Base-by-base conservation (phyloP, 805 yeast genomes). In the Hanseniaspora nectarophila region DNA sequence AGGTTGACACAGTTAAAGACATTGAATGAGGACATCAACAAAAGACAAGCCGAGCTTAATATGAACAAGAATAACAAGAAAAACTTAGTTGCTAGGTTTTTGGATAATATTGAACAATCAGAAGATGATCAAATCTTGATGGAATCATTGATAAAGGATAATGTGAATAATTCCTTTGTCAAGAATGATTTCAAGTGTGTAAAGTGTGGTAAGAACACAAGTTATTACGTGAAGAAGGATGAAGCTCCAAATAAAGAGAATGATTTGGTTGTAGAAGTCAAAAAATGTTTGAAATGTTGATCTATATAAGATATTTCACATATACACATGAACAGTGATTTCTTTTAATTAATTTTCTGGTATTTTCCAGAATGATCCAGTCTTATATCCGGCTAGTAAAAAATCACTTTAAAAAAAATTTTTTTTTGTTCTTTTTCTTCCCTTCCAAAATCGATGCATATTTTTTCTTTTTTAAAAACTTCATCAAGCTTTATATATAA, bases 1-100 rank as follows among this genome's bases (percentile, higher is more conserved):
- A 73, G 73, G 56, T 67, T 71, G 49, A 60, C 63, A 16, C 65
- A 70, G 52, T 53, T 71, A 45, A 70, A 70, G 39, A 67, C 67
- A 42, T 56, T 74, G 49, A 63, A 68, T 44, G 55, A 63, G 45
- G 67, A 64, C 46, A 37, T 66, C 29, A 57, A 58, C 9, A 54
- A 52, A 21, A 51, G 23, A 13, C 16, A 32, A 8, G 29, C 16
- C 2, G 26, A 51, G 38, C 9, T 29, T 6, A 23, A 47, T 21
- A 24, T 20, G 13, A 34, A 31, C 16, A 32, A n/a, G n/a, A n/a
- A 28, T 12, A 49, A 12, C 16, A 40, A 31, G 6, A 33, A 29
- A 15, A 38, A 42, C 13, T 18, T 34, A 8, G 12, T 49, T 6
- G 12, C 44, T n/a, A 40, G 46, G 31, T 34, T 49, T 6, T 18